Conservation (phyloP, 2,329 filamentous ascomycete genomes). For the Colletotrichum sp. region DNA sequence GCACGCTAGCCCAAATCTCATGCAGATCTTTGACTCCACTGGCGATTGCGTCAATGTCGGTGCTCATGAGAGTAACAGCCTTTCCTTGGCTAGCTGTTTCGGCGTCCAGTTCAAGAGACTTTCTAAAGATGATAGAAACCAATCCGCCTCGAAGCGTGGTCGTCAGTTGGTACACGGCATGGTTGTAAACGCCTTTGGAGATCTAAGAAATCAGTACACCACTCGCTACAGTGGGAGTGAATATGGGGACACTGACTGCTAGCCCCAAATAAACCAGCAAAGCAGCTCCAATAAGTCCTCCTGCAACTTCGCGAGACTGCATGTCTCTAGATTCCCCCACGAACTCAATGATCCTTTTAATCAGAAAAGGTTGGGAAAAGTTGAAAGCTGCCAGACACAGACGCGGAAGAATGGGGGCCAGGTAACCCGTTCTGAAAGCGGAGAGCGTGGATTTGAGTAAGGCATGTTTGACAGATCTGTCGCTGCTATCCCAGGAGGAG, state of each 20-base stretch:
- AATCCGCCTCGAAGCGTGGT: conserved; percentile 26
- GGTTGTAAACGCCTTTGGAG: conserved; percentile 15
- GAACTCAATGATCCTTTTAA: conserved; percentile 13
- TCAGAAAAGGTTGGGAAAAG: conserved; percentile 18
- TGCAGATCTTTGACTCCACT: conserved; percentile 18
- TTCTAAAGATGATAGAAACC: conserved; percentile 23
- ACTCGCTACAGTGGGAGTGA: background rate
- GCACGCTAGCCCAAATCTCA: conserved; percentile 23
- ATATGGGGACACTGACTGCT: background rate
- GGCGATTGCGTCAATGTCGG: conserved; percentile 19
- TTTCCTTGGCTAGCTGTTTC: conserved; percentile 16
- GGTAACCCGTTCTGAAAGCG: background rate
- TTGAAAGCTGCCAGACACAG: conserved; percentile 9
- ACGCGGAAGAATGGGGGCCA: background rate
- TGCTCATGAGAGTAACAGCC: conserved; percentile 22
- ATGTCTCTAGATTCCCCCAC: background rate
- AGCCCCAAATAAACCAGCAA: conserved; percentile 25
- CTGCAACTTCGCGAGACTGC: background rate
- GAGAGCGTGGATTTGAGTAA: background rate
- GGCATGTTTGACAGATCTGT: background rate
- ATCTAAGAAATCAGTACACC: background rate
- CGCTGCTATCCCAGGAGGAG: background rate
- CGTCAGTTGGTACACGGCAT: conserved; percentile 23
- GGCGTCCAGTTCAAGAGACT: conserved; percentile 18
- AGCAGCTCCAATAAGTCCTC: conserved; percentile 18